These are phyloP conservation scores for Ceratopteris richardii DNA, from an alignment of 75 land plant species.

Conservation along the genomic window DNA sequence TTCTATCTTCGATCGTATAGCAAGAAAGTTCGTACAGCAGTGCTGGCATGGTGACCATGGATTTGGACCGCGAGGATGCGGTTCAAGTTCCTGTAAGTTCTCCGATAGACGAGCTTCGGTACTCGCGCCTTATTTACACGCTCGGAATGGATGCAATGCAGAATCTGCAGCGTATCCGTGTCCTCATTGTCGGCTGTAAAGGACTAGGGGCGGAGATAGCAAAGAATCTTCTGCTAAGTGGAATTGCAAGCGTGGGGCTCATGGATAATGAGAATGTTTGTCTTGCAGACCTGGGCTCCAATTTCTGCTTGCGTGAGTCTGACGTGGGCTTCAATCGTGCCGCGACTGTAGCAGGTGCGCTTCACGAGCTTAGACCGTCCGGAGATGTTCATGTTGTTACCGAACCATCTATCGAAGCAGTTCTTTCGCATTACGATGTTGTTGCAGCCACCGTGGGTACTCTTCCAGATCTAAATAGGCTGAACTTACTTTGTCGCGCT, in stretches of 20 bases:
- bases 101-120: constrained; percentile 30
- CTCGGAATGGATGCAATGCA: constrained; percentile 29
- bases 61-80: constrained; percentile 20
- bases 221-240: constrained; percentile 37
- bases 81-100: not conserved
- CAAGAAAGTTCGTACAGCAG: not conserved
- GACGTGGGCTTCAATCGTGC: constrained; percentile 40
- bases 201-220: constrained; percentile 45
- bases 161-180: constrained; percentile 16
- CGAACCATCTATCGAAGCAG: constrained; percentile 12
- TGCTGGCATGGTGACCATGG: constrained; percentile 42
- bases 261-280: constrained; percentile 32
- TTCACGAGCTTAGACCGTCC: constrained; percentile 22
- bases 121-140: constrained; percentile 40
- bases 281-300: constrained; percentile 28
- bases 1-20: not conserved
- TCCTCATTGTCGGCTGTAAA: constrained; percentile 33
- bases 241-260: constrained; percentile 28
- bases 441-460: constrained; percentile 29
- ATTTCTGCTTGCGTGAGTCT: constrained; percentile 26
- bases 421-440: constrained; percentile 12
- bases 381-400: constrained; percentile 20
- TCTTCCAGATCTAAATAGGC: constrained; percentile 20
- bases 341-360: constrained; percentile 11
- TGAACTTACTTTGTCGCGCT: constrained; percentile 28